Evolutionary conservation across 805 yeast genomes (phyloP).

Genomic region (Wickerhamomyces chambardii): DNA sequence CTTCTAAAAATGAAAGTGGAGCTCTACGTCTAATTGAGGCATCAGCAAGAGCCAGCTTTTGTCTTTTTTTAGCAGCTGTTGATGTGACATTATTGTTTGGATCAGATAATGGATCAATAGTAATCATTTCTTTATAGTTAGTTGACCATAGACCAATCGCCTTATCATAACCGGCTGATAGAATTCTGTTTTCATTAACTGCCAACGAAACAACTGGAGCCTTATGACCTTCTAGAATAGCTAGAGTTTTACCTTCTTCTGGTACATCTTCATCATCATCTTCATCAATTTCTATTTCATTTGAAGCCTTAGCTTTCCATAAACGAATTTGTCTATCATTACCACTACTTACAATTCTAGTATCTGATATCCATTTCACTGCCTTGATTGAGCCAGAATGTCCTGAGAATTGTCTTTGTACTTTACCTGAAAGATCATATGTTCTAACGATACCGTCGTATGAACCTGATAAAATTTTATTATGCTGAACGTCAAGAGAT

Average conservation of each 20-base stretch:
- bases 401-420: conserved; percentile 74
- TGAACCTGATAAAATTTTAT: conserved; percentile 73
- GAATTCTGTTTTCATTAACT: conserved; percentile 43
- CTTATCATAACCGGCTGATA: conserved; percentile 81
- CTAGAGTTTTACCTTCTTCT: conserved; percentile 68
- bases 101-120: conserved; percentile 38
- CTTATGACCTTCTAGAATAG: conserved; percentile 84
- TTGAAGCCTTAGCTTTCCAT: conserved; percentile 62
- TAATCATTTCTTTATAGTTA: conserved; percentile 72
- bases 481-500: conserved; percentile 33
- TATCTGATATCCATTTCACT: conserved; percentile 69
- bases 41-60: conserved; percentile 72
- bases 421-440: conserved; percentile 74
- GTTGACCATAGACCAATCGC: conserved; percentile 87
- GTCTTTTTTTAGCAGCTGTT: conserved; percentile 81
- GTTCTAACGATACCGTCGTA: conserved; percentile 93
- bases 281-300: conserved; percentile 11
- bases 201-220: conserved; percentile 78
- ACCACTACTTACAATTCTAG: conserved; percentile 77
- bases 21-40: conserved; percentile 72
- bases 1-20: conserved; percentile 69
- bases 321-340: conserved; percentile 82
- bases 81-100: conserved; percentile 44
- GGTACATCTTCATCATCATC: conserved; percentile 39
- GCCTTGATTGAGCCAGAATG: conserved; percentile 83